These are phyloP conservation scores for Vitis vinifera DNA, from an alignment of 164 flowering plant genomes.

Conservation along the genomic window ASM3070453v1 NC_081822.1:9064001-9064500, in stretches of 20 bases:
- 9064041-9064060: slow-evolving; percentile 33
- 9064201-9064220: slow-evolving; percentile 64
- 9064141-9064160: slow-evolving; percentile 20
- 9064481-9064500: too few relatives aligned
- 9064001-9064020: too few relatives aligned
- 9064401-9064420: too few relatives aligned
- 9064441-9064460: too few relatives aligned
- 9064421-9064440: too few relatives aligned
- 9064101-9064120: slow-evolving; percentile 25
- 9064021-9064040: slow-evolving; percentile 18
- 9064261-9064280: slow-evolving; percentile 27
- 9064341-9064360: too few relatives aligned
- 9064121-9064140: slow-evolving; percentile 18
- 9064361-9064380: too few relatives aligned
- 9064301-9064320: neutral
- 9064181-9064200: slow-evolving; percentile 48
- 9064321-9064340: too few relatives aligned
- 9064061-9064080: slow-evolving; percentile 20
- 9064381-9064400: too few relatives aligned
- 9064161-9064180: slow-evolving; percentile 16
- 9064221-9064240: slow-evolving; percentile 40
- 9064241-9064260: slow-evolving; percentile 21
- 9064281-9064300: slow-evolving; percentile 25
- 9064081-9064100: slow-evolving; percentile 17
- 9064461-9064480: too few relatives aligned